Conservation (phyloP, 345 rosid genomes). For the Eucalyptus sideroxylon region DNA sequence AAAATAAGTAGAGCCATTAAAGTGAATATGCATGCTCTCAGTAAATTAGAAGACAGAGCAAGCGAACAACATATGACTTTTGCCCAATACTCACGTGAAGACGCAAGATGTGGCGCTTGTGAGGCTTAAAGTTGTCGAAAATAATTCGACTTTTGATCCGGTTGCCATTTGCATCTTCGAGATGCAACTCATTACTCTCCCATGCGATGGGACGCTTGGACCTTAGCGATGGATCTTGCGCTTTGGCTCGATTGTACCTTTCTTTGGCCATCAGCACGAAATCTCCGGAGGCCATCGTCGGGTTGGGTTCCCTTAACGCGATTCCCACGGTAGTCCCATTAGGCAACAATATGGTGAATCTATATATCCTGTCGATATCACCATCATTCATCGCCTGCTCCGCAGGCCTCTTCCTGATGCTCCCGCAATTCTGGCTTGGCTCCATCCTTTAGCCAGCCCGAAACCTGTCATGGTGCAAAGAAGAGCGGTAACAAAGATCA, state of each 20-base stretch:
- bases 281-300: conserved; percentile 4
- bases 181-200: neutral
- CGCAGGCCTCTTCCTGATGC: conserved; percentile 3
- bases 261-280: conserved; percentile 22
- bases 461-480: neutral
- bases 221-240: neutral
- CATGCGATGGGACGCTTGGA: conserved; percentile 12
- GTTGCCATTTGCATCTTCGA: conserved; percentile 20
- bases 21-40: neutral
- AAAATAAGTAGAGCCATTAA: neutral
- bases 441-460: neutral
- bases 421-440: neutral
- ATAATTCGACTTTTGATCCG: conserved; percentile 1
- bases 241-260: conserved; percentile 4
- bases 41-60: neutral
- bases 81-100: conserved; percentile 28
- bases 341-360: conserved; percentile 47
- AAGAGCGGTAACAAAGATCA: neutral
- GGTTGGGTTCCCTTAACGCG: conserved; percentile 1
- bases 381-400: neutral
- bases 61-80: neutral
- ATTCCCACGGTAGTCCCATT: conserved; percentile 25
- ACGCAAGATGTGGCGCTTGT: conserved; percentile 22
- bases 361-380: neutral
- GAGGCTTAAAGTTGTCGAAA: conserved; percentile 20